Conservation (phyloP, 768 basidiomycete genomes). For the Tulasnella calospora region DNA sequence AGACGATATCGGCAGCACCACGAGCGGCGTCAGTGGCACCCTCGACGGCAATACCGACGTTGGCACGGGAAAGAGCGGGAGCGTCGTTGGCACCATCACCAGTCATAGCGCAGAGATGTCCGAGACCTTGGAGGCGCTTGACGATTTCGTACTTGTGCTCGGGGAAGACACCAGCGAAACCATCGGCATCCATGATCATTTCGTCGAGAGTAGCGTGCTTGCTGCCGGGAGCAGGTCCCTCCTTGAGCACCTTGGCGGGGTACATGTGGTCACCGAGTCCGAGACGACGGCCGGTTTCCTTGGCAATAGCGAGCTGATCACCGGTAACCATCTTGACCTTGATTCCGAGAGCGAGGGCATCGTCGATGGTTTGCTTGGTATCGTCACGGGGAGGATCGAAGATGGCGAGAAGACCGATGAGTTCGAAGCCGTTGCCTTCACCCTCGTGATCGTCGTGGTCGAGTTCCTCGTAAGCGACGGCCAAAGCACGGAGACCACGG, state of each 20-base stretch:
- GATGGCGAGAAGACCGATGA: conserved; percentile 94
- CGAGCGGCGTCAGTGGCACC: conserved; percentile 98
- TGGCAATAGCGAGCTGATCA: conserved; percentile 98
- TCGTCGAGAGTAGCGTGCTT: conserved; percentile 83
- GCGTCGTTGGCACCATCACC: conserved; percentile 99
- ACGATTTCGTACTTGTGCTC: conserved; percentile 99
- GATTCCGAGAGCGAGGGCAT: conserved; percentile 91
- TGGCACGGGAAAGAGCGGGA: conserved; percentile 94
- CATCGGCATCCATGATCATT: conserved; percentile 99
- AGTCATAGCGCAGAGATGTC: conserved; percentile 97
- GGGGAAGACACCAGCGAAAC: conserved; percentile 98
- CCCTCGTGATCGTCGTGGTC: conserved; percentile 75
- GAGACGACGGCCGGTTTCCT: conserved; percentile 97
- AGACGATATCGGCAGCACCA: conserved; percentile 87
- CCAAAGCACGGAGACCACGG: conserved; percentile 96
- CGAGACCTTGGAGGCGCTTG: conserved; percentile 90
- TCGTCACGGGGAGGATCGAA: conserved; percentile 97
- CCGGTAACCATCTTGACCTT: conserved; percentile 99
- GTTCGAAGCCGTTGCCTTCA: conserved; percentile 94
- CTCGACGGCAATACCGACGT: conserved; percentile 99
- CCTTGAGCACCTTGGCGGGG: conserved; percentile 97
- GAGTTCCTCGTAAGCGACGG: conserved; percentile 91
- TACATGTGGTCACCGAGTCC: conserved; percentile 99
- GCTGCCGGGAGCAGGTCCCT: conserved; percentile 82
- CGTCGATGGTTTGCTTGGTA: conserved; percentile 98